A percentile compares a stretch with the other conserved stretches of the same genome.
Evolutionary conservation across 78 protist species (phyloP).

Genomic region (Dictyostelium purpureum): DNA sequence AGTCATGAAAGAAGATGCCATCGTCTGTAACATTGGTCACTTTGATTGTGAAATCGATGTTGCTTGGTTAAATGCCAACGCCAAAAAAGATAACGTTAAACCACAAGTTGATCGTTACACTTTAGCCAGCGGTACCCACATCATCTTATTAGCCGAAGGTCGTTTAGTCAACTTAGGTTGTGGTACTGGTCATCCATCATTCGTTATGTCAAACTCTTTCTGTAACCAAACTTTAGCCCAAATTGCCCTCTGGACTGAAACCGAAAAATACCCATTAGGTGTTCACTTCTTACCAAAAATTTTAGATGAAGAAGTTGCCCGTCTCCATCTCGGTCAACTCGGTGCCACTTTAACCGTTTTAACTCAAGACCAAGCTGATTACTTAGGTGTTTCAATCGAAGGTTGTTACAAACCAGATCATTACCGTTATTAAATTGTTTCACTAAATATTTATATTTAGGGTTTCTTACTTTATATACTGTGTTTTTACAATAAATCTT

Average conservation of each 20-base stretch:
- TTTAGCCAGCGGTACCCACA: slow-evolving; percentile 90
- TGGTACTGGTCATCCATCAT: slow-evolving; percentile 99
- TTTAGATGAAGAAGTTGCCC: slow-evolving; percentile 99
- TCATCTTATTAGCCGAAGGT: slow-evolving; percentile 99
- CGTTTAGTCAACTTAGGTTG: slow-evolving; percentile 99
- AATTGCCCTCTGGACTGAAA: slow-evolving; percentile 94
- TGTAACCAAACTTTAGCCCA: slow-evolving; percentile 99
- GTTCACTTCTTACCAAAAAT: slow-evolving; percentile 98
- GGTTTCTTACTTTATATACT: too few relatives aligned
- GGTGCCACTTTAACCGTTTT: slow-evolving; percentile 96
- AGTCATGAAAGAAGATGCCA: slow-evolving; percentile 98
- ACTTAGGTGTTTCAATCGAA: slow-evolving; percentile 86
- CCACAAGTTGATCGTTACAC: slow-evolving; percentile 98
- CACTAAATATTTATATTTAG: too few relatives aligned
- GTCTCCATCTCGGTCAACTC: slow-evolving; percentile 95
- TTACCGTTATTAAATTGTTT: background rate
- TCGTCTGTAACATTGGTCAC: slow-evolving; percentile 99
- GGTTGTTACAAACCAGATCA: slow-evolving; percentile 97
- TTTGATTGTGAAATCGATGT: slow-evolving; percentile 99
- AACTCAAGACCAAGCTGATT: slow-evolving; percentile 91
- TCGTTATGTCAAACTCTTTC: slow-evolving; percentile 99
- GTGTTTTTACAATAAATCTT: too few relatives aligned
- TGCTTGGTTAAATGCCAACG: slow-evolving; percentile 91
- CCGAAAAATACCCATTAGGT: slow-evolving; percentile 85
- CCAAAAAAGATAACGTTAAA: slow-evolving; percentile 94